Conservation (phyloP, 1,139 yeast genomes). For the Candida neerlandica region DNA sequence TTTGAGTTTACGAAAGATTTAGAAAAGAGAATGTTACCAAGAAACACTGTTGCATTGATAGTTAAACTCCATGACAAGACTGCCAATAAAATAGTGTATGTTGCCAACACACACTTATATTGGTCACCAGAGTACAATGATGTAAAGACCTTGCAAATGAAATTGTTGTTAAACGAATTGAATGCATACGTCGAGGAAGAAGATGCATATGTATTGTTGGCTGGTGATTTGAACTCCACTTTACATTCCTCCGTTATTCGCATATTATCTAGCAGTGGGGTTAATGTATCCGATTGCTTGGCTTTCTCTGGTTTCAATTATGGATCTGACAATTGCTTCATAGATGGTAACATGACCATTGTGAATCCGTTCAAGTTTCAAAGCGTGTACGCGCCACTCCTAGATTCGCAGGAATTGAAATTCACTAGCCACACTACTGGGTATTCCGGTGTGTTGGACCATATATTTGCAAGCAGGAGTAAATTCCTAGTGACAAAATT, state of each 20-base stretch:
- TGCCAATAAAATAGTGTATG: slow-evolving; percentile 41
- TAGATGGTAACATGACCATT: slow-evolving; percentile 16
- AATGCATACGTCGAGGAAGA: slow-evolving; percentile 21
- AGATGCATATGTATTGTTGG: slow-evolving; percentile 25
- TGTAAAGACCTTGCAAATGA: slow-evolving; percentile 57
- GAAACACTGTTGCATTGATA: slow-evolving; percentile 59
- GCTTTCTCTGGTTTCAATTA: slow-evolving; percentile 32
- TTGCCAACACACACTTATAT: slow-evolving; percentile 62
- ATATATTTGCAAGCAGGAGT: slow-evolving; percentile 54
- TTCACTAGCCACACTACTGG: slow-evolving; percentile 55
- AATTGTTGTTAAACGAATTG: slow-evolving; percentile 40
- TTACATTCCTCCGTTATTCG: slow-evolving; percentile 51
- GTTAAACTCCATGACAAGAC: slow-evolving; percentile 46
- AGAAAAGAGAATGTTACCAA: slow-evolving; percentile 36
- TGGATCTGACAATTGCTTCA: slow-evolving; percentile 32
- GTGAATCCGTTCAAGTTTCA: slow-evolving; percentile 24
- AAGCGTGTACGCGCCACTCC: slow-evolving; percentile 24
- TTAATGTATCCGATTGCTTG: slow-evolving; percentile 28
- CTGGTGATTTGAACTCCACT: slow-evolving; percentile 59
- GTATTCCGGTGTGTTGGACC: slow-evolving; percentile 55
- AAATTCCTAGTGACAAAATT: slow-evolving; percentile 20
- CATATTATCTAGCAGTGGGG: slow-evolving; percentile 39
- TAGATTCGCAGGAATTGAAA: slow-evolving; percentile 26
- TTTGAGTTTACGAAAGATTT: slow-evolving; percentile 41
- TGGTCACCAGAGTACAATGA: slow-evolving; percentile 56